Evolutionary conservation across 352 stramenopile species (phyloP), one percentile per base, ranked within the genome.

Genomic region (Pythium monospermum): DNA sequence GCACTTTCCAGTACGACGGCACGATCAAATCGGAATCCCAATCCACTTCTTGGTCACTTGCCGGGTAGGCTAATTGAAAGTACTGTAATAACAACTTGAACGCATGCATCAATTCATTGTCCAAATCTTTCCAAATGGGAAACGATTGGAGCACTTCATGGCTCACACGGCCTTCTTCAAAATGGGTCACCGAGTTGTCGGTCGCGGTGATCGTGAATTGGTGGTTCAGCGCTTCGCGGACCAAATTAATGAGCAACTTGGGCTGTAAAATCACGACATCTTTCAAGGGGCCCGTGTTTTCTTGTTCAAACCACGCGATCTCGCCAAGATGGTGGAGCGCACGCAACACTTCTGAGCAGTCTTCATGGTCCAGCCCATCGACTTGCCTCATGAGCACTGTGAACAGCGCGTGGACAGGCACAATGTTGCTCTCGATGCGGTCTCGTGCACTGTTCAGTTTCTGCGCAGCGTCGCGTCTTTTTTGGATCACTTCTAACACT

Each of bases 171-270:
- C 39, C 39, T 36, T 49, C 16, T 7, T 27, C n/a, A n/a, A n/a
- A n/a, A n/a, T n/a, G n/a, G n/a, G n/a, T n/a, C n/a, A n/a, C n/a
- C n/a, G n/a, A n/a, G n/a, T n/a, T n/a, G n/a, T n/a, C n/a, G n/a
- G n/a, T n/a, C n/a, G n/a, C n/a, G n/a, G n/a, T n/a, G n/a, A n/a
- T n/a, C n/a, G n/a, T n/a, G n/a, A n/a, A 21, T 4, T 38, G 18
- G 26, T 61, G 53, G 26, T 53, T 55, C 6, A 61, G 30, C 15
- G 55, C 53, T 39, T 61, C 44, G 1, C 53, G 53, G n/a, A 61
- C 53, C 27, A 71, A 56, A 16, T 75, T 55, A 1, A 75, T 54
- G 12, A 66, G 58, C 12, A 71, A 53, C 3, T 54, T 71, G 1
- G 58, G 66, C 12, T 64, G 33, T 16, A 61, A 40, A 32, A 61